phyloP scores from a whole-genome alignment of 768 basidiomycete genomes.

The Mycena haematopus region DNA sequence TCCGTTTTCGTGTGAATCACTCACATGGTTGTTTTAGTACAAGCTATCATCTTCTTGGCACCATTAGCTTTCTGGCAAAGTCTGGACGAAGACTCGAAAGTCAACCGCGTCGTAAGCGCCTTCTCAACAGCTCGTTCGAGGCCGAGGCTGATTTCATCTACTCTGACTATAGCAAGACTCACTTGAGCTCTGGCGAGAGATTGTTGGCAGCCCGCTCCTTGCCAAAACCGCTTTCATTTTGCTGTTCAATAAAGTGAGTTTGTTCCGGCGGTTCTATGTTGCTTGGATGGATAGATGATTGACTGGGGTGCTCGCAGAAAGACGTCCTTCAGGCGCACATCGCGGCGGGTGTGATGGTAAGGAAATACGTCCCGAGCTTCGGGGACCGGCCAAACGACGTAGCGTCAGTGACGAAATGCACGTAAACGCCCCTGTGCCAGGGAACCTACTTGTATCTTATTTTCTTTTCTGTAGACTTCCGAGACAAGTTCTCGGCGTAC shows the following conservation, averaged over 20 bases:
- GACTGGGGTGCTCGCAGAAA: conserved; percentile 38
- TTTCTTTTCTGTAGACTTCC: conserved; percentile 44
- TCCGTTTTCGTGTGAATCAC: background rate
- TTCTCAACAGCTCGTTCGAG: background rate
- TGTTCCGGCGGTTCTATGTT: too few species aligned
- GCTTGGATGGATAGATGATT: too few species aligned
- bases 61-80: conserved; percentile 62
- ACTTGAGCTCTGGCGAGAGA: conserved; percentile 57
- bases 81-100: conserved; percentile 55
- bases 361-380: conserved; percentile 63
- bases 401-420: conserved; percentile 60
- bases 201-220: conserved; percentile 57
- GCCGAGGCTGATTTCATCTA: background rate
- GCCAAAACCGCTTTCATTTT: conserved; percentile 56
- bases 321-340: conserved; percentile 55
- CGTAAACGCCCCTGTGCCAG: conserved; percentile 28
- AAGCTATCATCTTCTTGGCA: conserved; percentile 67
- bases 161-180: conserved; percentile 57
- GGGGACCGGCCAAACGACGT: conserved; percentile 68
- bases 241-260: conserved; percentile 59
- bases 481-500: conserved; percentile 55
- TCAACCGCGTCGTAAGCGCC: conserved; percentile 53
- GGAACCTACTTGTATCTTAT: background rate
- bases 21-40: conserved; percentile 38
- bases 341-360: conserved; percentile 54